Percentiles rank a stretch among this genome's conserved stretches.
Evolutionary conservation across 1,284 basidiomycete species (phyloP).

Genomic region (Ceratobasidium sp.): DNA sequence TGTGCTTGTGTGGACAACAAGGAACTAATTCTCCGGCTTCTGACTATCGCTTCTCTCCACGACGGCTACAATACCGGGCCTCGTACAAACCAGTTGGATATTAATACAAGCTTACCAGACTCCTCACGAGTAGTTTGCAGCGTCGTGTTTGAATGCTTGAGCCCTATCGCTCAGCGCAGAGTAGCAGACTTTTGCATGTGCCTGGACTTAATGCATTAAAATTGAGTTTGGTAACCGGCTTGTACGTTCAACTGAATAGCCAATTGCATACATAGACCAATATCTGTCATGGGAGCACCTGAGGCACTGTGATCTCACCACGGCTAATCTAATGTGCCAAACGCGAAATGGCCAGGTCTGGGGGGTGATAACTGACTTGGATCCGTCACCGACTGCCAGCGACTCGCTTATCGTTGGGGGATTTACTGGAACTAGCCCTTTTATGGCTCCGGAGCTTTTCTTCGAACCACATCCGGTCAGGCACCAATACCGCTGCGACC

Average conservation of each 20-base stretch:
- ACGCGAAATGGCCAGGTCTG: background rate
- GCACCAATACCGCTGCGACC: background rate
- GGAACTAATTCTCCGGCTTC: background rate
- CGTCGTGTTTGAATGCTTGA: background rate
- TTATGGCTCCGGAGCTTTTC: background rate
- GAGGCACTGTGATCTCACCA: background rate
- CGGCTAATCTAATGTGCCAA: background rate
- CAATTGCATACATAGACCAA: background rate
- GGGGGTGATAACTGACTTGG: constrained; percentile 8
- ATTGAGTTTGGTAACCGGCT: background rate
- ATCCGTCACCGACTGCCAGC: background rate
- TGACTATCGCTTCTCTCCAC: background rate
- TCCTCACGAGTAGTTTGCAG: no score
- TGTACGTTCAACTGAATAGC: no score
- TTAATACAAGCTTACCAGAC: no score
- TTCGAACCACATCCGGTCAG: background rate
- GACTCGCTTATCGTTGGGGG: background rate
- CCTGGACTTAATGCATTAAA: background rate
- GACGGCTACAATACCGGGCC: background rate
- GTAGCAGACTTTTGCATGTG: background rate
- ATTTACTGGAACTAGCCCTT: background rate
- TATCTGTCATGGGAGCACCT: background rate
- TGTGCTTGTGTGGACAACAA: background rate
- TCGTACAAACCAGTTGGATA: no score
- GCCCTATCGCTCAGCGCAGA: background rate